Evolutionary conservation across 2,329 filamentous ascomycete species (phyloP).

Genomic region (Trichoderma koningiopsis): DNA sequence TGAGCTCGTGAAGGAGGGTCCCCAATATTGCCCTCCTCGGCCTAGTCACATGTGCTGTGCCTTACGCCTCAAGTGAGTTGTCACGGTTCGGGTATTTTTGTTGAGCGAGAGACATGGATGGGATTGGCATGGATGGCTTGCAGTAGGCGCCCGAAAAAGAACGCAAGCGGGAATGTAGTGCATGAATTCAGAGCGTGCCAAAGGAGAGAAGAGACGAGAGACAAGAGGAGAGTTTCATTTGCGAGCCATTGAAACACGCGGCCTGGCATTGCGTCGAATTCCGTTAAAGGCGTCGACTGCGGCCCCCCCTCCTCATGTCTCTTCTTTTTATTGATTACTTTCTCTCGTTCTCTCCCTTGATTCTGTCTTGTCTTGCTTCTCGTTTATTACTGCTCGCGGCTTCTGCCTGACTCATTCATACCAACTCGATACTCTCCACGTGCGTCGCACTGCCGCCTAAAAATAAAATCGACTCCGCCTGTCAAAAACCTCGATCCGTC

Average conservation of each 20-base stretch:
- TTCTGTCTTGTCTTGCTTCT: background rate
- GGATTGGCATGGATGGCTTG: background rate
- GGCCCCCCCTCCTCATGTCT: background rate
- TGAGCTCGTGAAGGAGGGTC: background rate
- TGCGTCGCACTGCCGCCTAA: background rate
- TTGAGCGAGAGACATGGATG: background rate
- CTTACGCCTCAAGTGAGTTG: background rate
- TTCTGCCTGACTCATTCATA: background rate
- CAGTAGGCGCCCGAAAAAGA: background rate
- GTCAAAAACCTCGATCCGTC: conserved; percentile 1
- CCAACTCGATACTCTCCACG: background rate
- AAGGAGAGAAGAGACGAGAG: background rate
- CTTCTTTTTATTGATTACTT: background rate
- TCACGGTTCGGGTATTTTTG: conserved; percentile 8
- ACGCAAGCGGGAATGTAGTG: background rate
- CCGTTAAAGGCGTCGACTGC: background rate
- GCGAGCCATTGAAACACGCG: background rate
- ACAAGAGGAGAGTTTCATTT: background rate
- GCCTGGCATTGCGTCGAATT: background rate
- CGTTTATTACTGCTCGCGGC: background rate
- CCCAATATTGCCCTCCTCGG: conserved; percentile 5
- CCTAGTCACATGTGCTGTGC: background rate
- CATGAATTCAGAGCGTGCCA: background rate
- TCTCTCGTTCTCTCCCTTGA: background rate
- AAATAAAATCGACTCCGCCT: background rate